Evolutionary conservation across 2,329 filamentous ascomycete genomes (phyloP).

Genomic region (Claviceps sorghi): DNA sequence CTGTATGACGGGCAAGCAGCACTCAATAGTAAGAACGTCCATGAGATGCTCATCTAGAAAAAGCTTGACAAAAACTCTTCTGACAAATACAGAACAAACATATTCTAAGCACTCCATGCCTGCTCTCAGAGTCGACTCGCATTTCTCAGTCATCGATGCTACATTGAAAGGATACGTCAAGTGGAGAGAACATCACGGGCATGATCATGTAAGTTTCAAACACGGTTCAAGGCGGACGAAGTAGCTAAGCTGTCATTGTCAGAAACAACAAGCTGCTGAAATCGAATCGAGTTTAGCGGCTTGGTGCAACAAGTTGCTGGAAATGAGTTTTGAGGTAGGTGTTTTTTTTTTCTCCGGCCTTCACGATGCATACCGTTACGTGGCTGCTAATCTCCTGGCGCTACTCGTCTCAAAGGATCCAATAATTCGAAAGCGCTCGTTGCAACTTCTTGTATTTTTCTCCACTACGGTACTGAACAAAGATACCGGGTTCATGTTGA

Average conservation of each 20-base stretch:
- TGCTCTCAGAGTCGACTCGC: constrained; percentile 71
- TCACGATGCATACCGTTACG: neutral
- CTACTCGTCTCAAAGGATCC: constrained; percentile 44
- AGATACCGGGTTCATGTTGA: constrained; percentile 68
- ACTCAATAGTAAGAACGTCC: constrained; percentile 42
- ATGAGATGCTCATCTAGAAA: neutral
- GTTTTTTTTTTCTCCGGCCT: neutral
- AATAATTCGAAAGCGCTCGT: constrained; percentile 63
- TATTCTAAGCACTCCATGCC: constrained; percentile 57
- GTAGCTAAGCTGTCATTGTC: neutral
- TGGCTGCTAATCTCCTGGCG: neutral
- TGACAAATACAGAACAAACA: constrained; percentile 27
- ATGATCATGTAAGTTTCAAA: constrained; percentile 16
- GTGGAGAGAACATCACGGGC: constrained; percentile 38
- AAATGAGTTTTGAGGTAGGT: constrained; percentile 50
- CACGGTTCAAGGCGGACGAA: neutral
- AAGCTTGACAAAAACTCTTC: neutral
- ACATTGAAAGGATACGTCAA: constrained; percentile 78
- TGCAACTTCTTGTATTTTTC: constrained; percentile 72
- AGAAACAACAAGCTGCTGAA: constrained; percentile 36
- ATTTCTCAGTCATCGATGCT: constrained; percentile 79
- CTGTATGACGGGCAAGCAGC: constrained; percentile 57
- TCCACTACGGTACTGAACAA: constrained; percentile 68
- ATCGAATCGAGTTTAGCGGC: constrained; percentile 51
- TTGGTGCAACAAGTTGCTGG: constrained; percentile 60